A percentile compares a stretch with the other conserved stretches of the same genome.
Conservation (phyloP, 345 rosid genomes). For the Aegle marmelos region DNA sequence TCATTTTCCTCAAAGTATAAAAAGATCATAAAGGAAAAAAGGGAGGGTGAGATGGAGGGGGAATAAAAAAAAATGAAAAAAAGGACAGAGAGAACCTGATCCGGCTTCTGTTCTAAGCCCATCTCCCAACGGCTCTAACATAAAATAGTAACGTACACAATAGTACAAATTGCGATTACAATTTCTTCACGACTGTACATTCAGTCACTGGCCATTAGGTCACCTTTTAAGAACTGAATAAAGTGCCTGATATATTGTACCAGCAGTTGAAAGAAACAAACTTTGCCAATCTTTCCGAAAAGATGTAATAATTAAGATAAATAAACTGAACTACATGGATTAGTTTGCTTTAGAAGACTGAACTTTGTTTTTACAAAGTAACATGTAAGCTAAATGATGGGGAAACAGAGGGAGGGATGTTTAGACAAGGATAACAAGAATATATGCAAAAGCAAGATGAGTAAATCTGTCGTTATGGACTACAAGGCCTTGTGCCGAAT, state of each 20-base stretch:
- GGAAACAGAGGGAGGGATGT: not conserved
- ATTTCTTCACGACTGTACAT: too few species aligned
- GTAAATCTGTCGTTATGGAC: not conserved
- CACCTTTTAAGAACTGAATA: not conserved
- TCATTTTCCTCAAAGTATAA: too few species aligned
- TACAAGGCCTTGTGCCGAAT: not conserved
- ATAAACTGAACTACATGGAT: not conserved
- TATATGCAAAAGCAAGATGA: not conserved
- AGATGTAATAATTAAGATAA: not conserved
- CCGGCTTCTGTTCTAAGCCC: too few species aligned
- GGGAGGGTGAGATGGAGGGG: too few species aligned
- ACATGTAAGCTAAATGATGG: not conserved
- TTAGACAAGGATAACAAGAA: not conserved
- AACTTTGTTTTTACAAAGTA: constrained; percentile 5
- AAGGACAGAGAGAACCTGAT: too few species aligned
- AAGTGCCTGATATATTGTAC: not conserved
- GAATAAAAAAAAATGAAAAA: too few species aligned
- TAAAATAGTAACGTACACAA: too few species aligned
- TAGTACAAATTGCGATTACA: too few species aligned
- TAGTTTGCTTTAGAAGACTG: not conserved
- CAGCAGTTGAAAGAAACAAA: not conserved
- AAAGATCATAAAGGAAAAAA: too few species aligned
- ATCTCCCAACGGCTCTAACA: too few species aligned
- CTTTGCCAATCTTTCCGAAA: not conserved
- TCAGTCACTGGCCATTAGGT: too few species aligned